Conservation (phyloP, 805 yeast genomes). For the Candida jianshihensis region DNA sequence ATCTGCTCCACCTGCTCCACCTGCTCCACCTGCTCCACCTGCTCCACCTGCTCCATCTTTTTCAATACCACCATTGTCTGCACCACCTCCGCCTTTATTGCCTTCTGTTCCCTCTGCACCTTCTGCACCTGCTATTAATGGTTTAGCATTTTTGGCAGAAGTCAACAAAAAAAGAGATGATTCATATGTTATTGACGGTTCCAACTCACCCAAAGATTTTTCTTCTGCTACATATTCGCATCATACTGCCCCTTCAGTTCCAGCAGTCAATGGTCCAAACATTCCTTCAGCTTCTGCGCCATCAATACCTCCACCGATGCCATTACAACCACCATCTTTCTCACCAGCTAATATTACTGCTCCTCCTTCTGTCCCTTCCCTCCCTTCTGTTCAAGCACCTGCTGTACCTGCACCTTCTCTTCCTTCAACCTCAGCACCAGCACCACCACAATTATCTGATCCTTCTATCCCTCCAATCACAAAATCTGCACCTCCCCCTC, state of each 20-base stretch:
- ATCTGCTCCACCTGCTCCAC: conserved; percentile 1
- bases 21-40: conserved; percentile 2
- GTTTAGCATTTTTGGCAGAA: conserved; percentile 41
- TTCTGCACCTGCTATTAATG: conserved; percentile 20
- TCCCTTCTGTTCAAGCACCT: conserved; percentile 9
- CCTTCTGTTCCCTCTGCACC: conserved; percentile 5
- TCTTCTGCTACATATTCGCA: conserved; percentile 10
- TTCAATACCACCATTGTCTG: conserved; percentile 16
- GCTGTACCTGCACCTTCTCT: conserved; percentile 11
- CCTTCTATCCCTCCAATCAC: conserved; percentile 1
- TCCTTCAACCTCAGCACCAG: conserved; percentile 11
- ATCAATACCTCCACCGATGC: conserved; percentile 1
- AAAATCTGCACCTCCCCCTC: conserved; percentile 8
- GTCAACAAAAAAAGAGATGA: conserved; percentile 43
- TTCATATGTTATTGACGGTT: conserved; percentile 33
- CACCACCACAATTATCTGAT: conserved; percentile 3
- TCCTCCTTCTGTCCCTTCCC: conserved; percentile 16
- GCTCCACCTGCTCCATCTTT: conserved; percentile 1
- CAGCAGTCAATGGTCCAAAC: conserved; percentile 18
- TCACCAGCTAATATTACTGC: conserved; percentile 19
- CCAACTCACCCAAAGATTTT: too few species aligned
- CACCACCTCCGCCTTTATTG: conserved; percentile 8
- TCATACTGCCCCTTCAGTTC: conserved; percentile 16
- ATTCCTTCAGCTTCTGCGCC: conserved; percentile 23
- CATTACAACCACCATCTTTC: conserved; percentile 9